A percentile compares a stretch with the other conserved stretches of the same genome.
phyloP scores from a whole-genome alignment of 768 basidiomycete genomes.

The Lanmaoa pseudosensibilis region DNA sequence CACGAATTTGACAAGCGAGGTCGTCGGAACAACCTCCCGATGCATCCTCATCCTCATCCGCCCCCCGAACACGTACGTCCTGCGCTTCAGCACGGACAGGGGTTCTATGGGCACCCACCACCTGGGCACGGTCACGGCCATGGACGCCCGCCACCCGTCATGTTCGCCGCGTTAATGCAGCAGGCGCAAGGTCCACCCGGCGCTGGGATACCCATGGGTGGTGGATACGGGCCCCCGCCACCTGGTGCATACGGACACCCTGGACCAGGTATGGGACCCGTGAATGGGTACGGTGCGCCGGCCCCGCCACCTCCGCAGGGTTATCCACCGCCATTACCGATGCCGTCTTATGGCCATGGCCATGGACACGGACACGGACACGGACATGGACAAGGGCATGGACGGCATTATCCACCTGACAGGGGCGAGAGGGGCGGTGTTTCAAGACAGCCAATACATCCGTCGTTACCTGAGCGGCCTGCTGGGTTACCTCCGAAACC shows the following conservation, averaged over 20 bases:
- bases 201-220: conserved; percentile 1
- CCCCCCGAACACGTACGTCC: conserved; percentile 37
- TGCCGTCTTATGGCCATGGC: conserved; percentile 9
- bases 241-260: conserved; percentile 15
- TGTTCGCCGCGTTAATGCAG: conserved; percentile 34
- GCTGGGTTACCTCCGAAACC: conserved; percentile 23
- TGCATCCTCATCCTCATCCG: conserved; percentile 26
- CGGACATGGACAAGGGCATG: not conserved
- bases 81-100: conserved; percentile 31
- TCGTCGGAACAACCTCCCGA: conserved; percentile 44
- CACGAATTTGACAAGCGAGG: conserved; percentile 81
- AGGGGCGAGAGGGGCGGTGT: conserved; percentile 15
- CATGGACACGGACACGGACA: conserved; percentile 12
- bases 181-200: conserved; percentile 16
- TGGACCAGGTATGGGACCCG: conserved; percentile 4
- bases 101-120: conserved; percentile 34
- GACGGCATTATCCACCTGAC: conserved; percentile 14
- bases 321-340: conserved; percentile 22
- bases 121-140: conserved; percentile 29
- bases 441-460: conserved; percentile 10
- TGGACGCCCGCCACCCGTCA: conserved; percentile 31
- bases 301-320: conserved; percentile 12
- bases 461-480: conserved; percentile 24
- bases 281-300: conserved; percentile 20
- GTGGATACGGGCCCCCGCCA: conserved; percentile 17